phyloP scores from a whole-genome alignment of 371 early-diverging fungal species.

The Rhizopus stolonifer region DNA sequence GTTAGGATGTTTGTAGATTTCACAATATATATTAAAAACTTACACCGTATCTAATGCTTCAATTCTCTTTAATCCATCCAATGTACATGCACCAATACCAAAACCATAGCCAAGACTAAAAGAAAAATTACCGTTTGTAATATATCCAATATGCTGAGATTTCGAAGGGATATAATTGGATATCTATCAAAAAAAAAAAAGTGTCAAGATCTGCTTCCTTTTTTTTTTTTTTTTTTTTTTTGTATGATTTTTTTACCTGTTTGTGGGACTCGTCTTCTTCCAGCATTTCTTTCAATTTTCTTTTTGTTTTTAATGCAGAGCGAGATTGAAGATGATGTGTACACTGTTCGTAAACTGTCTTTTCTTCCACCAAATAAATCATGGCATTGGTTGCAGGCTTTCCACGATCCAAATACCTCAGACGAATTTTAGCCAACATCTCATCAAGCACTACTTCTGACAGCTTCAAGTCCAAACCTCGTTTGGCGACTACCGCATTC shows the following conservation, averaged over 20 bases:
- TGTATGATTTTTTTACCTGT: slow-evolving; percentile 9
- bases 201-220: no score
- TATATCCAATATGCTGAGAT: slow-evolving; percentile 61
- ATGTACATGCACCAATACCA: slow-evolving; percentile 61
- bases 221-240: no score
- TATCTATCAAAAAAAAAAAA: slow-evolving; percentile 4
- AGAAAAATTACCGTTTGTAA: slow-evolving; percentile 73
- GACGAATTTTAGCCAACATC: slow-evolving; percentile 47
- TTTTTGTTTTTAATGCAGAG: slow-evolving; percentile 5
- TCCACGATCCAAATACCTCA: slow-evolving; percentile 51
- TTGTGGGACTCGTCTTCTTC: not conserved
- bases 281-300: slow-evolving; percentile 12
- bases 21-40: not conserved
- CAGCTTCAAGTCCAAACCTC: not conserved
- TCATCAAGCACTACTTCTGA: slow-evolving; percentile 8
- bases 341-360: slow-evolving; percentile 23
- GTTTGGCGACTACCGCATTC: slow-evolving; percentile 1
- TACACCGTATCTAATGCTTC: slow-evolving; percentile 32
- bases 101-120: slow-evolving; percentile 63
- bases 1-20: not conserved
- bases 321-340: slow-evolving; percentile 3
- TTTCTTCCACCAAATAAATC: slow-evolving; percentile 46
- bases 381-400: slow-evolving; percentile 49
- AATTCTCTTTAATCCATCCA: slow-evolving; percentile 33
- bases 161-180: slow-evolving; percentile 10